phyloP scores from a whole-genome alignment of 495 filamentous ascomycete genomes.

The Jackrogersella minutella region DNA sequence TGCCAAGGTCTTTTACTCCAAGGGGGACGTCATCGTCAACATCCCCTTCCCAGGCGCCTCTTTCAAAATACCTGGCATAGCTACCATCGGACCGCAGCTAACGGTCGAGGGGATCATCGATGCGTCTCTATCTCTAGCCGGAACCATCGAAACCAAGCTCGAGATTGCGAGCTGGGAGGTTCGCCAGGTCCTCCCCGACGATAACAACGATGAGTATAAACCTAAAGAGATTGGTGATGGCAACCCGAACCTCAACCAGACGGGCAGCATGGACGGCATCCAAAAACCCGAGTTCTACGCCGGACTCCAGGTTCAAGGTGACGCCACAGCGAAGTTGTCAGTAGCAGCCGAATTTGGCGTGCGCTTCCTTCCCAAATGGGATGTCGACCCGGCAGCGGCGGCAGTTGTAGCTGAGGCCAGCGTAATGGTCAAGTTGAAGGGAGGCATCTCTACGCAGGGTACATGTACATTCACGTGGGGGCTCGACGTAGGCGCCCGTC shows the following conservation, averaged over 20 bases:
- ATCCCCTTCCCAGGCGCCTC: constrained; percentile 33
- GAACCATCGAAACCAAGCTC: not conserved
- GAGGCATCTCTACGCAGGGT: no score
- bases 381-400: not conserved
- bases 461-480: no score
- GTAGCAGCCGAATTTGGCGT: not conserved
- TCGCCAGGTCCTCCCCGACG: no score
- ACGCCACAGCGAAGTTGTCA: not conserved
- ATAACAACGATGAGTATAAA: no score
- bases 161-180: constrained; percentile 14
- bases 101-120: constrained; percentile 38
- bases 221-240: no score
- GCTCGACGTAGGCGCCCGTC: no score
- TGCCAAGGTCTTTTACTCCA: constrained; percentile 10
- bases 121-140: constrained; percentile 7
- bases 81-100: constrained; percentile 48
- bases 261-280: no score
- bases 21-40: constrained; percentile 9
- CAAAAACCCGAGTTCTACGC: no score
- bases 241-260: no score
- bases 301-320: not conserved
- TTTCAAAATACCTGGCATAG: constrained; percentile 47
- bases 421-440: no score
- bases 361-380: not conserved
- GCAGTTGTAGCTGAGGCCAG: not conserved